Base-by-base conservation (phyloP, 192 early-diverging fungal species). In the Backusella sp. region DNA sequence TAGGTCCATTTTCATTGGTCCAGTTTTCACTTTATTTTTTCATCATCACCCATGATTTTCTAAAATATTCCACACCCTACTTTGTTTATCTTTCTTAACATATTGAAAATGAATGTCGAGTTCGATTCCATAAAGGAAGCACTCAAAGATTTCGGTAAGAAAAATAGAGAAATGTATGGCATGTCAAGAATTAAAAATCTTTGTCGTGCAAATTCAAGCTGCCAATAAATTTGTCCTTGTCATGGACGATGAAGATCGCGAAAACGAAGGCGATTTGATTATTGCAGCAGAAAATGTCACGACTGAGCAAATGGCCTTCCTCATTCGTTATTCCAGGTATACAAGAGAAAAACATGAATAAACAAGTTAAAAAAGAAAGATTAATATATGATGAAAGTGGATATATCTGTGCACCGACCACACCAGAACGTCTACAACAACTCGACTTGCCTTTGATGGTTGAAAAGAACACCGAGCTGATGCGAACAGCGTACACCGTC, bases 221-320 rank as follows among this genome's bases (percentile, higher is more conserved):
- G 85, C 81, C 69, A 96, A 94, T 75, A 90, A 96, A 74, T 94
- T 95, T 77, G 86, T 99, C 7, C 83, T 99, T 23, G 98, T 94
- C 3, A 94, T 98, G 76, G 98, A 99, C 85, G 94, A 98, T 80
- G 97, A 99, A 77, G 97, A 98, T 78, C 93, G 97, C 19, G 98
- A 99, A 84, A 99, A 99, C 85, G 98, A 99, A 82, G 98, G 98
- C 39, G 98, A 99, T 82, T 84, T 99, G 65, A 95, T 99, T 73
- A 96, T 98, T 79, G 95, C 98, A 0, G 98, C 93, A n/a, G 92
- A 99, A 84, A 93, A 95, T 81, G 82, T 95, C 12, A 98, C 95
- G 1, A 91, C 92, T 0, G 95, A 95, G 77, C 92, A 96, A 79
- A 91, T 96, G 85, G 97, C 97, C 1, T 99, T 99, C 77, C 90